phyloP scores from a whole-genome alignment of 192 early-diverging fungal species.

The Coemansia sp. region DNA sequence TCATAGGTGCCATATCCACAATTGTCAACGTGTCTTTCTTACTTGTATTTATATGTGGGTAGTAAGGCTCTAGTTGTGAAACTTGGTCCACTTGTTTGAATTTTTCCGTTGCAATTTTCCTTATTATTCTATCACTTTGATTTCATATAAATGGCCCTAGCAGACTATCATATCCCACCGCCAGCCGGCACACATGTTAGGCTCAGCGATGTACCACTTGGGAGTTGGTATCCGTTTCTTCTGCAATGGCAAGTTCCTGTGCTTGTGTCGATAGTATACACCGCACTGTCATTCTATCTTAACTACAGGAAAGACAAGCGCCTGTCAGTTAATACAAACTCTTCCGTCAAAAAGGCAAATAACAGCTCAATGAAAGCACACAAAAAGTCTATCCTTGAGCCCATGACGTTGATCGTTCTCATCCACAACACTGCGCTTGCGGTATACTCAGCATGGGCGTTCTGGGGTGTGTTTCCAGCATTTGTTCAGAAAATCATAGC shows the following conservation, averaged over 20 bases:
- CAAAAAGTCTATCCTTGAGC: conserved; percentile 20
- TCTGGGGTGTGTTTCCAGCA: conserved; percentile 59
- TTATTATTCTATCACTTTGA: neutral
- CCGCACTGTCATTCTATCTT: conserved; percentile 37
- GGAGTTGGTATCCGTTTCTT: conserved; percentile 67
- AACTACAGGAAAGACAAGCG: conserved; percentile 22
- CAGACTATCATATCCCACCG: conserved; percentile 18
- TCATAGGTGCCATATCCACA: neutral
- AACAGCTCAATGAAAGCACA: neutral
- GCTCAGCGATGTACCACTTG: conserved; percentile 60
- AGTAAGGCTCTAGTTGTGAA: too few relatives aligned
- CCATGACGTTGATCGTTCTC: conserved; percentile 74
- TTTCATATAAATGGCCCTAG: neutral
- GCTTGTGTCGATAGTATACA: conserved; percentile 58
- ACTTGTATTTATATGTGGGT: neutral
- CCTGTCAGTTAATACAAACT: conserved; percentile 8
- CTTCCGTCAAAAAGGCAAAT: neutral
- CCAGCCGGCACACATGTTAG: conserved; percentile 28
- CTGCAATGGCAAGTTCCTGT: conserved; percentile 71
- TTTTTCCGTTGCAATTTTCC: neutral
- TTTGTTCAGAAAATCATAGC: conserved; percentile 56
- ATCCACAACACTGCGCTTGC: conserved; percentile 72
- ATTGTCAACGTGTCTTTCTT: neutral
- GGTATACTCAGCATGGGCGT: conserved; percentile 72
- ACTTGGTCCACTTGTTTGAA: too few relatives aligned